Percentiles rank a stretch among this genome's conserved stretches.
Conservation (phyloP, 805 yeast genomes). For the Sugiyamaella lignohabitans region DNA sequence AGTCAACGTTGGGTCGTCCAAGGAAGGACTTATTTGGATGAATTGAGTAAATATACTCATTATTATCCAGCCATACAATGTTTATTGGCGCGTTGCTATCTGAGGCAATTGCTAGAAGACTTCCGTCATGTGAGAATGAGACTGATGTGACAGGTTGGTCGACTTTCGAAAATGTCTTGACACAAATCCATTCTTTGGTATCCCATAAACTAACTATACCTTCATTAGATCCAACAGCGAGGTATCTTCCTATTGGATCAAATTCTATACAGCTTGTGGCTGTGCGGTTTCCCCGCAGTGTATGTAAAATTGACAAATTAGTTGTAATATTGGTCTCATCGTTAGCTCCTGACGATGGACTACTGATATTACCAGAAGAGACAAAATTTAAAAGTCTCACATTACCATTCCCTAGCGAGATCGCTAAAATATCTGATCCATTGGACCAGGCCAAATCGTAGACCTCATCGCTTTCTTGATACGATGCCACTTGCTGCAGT, state of each 20-base stretch:
- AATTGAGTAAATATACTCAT: slow-evolving; percentile 20
- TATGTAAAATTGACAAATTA: slow-evolving; percentile 7
- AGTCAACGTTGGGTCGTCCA: slow-evolving; percentile 28
- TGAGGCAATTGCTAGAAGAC: slow-evolving; percentile 39
- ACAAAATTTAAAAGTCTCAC: slow-evolving; percentile 24
- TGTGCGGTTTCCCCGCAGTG: slow-evolving; percentile 44
- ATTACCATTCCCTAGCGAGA: slow-evolving; percentile 46
- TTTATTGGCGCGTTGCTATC: slow-evolving; percentile 38
- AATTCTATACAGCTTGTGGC: slow-evolving; percentile 41
- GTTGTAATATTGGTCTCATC: slow-evolving; percentile 10
- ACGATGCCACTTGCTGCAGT: slow-evolving; percentile 29
- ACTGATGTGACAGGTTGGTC: slow-evolving; percentile 38
- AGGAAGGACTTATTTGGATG: slow-evolving; percentile 19
- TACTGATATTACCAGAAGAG: slow-evolving; percentile 7
- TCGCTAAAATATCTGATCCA: slow-evolving; percentile 32
- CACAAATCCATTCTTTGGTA: slow-evolving; percentile 35
- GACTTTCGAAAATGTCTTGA: slow-evolving; percentile 32
- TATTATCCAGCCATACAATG: slow-evolving; percentile 34
- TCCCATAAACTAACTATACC: slow-evolving; percentile 51
- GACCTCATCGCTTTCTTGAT: slow-evolving; percentile 21
- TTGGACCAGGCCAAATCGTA: slow-evolving; percentile 38
- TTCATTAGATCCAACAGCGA: slow-evolving; percentile 52
- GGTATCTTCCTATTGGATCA: slow-evolving; percentile 47
- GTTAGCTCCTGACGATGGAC: no score
- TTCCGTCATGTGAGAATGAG: slow-evolving; percentile 42